Base-by-base conservation (phyloP, 257 asterid genomes). In the Lithospermum erythrorhizon region DNA sequence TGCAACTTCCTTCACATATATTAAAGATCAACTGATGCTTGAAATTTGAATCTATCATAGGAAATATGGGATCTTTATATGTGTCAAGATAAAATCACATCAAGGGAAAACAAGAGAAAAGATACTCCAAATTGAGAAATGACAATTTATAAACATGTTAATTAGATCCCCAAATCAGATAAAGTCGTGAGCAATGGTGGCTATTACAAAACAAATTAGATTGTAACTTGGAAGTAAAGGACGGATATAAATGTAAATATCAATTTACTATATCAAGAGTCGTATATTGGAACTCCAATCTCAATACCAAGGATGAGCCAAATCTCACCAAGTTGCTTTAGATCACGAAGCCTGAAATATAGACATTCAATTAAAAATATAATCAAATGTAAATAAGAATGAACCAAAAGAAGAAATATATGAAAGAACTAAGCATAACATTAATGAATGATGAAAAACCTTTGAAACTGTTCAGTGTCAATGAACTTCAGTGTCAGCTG, bases 301-400 rank as follows among this genome's bases (percentile, higher is more conserved):
- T 10, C 45, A 32, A 41, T 9, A 13, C 2, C 9, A 16, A 13
- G 59, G 29, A 55, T 9, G 15, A 59, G 45, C 32, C 58, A 58
- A 72, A 53, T 71, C 91, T 73, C 75, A 90, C 97, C 97, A 47
- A 90, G 97, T 73, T 87, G 97, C 95, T 90, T 90, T 83, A 90
- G 65, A 73, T 90, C 95, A 20, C 95, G 95, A 74, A 90, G 97
- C 73, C 95, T 90, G 86, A 81, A 81, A 65, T 47, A 67, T 48
- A 63, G 32, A 70, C 53, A 58, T 67, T 53, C 55, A 68, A n/a
- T 65, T 37, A 63, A 21, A 29, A 21, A 29, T 74, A 68, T 20
- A 21, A 60, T 49, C 51, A 57, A 54, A 53, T 4, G 65, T 51
- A n/a, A 24, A 9, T 32, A 62, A 16, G 35, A 60, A 62, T 61